phyloP scores from a whole-genome alignment of 257 asterid genomes.

The Parsonsia alboflavescens region DNA sequence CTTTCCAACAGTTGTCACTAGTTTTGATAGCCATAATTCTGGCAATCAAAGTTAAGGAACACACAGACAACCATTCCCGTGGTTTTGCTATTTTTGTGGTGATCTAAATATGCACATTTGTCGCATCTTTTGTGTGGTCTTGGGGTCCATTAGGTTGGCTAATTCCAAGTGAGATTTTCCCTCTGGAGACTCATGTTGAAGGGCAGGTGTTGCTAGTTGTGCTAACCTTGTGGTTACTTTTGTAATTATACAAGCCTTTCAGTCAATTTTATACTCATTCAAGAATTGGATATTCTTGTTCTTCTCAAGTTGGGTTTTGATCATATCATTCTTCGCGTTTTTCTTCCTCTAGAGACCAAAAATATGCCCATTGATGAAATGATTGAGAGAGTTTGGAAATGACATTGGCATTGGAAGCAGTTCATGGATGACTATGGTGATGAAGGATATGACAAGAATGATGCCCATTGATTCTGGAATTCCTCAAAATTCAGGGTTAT shows the following conservation, averaged over 20 bases:
- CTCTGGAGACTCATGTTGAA: conserved; percentile 75
- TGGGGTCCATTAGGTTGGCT: conserved; percentile 99
- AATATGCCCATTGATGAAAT: conserved; percentile 82
- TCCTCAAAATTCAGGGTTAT: too few species aligned
- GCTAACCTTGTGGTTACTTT: conserved; percentile 69
- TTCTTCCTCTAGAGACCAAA: conserved; percentile 90
- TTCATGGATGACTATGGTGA: conserved; percentile 45
- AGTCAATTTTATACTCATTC: conserved; percentile 78
- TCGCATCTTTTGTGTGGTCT: conserved; percentile 82
- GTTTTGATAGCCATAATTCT: conserved; percentile 51
- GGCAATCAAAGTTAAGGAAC: conserved; percentile 69
- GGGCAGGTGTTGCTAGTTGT: conserved; percentile 83
- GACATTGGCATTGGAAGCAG: conserved; percentile 94
- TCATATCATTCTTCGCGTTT: conserved; percentile 72
- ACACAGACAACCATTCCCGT: conserved; percentile 36
- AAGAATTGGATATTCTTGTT: too few species aligned
- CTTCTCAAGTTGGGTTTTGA: conserved; percentile 73
- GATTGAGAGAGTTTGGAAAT: too few species aligned
- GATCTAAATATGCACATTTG: conserved; percentile 61
- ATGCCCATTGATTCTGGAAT: too few species aligned
- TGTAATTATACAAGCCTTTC: conserved; percentile 80
- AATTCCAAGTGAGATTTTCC: too few species aligned
- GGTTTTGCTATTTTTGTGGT: conserved; percentile 72
- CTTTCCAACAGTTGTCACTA: conserved; percentile 58
- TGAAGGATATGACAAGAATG: too few species aligned